Evolutionary conservation across 169 alveolate species (phyloP).

Genomic region (Babesia bigemina): DNA sequence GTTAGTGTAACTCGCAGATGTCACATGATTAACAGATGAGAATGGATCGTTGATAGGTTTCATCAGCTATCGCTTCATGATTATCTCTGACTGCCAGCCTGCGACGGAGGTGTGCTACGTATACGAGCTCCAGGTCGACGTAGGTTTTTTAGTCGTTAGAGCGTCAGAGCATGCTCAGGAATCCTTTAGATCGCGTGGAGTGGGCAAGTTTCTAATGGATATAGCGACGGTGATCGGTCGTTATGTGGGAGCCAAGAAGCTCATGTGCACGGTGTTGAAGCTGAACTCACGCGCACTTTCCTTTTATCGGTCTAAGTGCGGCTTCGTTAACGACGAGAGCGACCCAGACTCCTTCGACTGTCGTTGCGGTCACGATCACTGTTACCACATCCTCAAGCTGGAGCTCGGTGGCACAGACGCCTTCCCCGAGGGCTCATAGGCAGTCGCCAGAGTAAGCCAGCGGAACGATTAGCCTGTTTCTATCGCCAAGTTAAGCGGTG

Average conservation of each 20-base stretch:
- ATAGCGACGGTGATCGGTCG: slow-evolving; percentile 46
- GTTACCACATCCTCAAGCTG: slow-evolving; percentile 49
- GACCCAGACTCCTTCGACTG: slow-evolving; percentile 64
- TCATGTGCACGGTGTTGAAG: slow-evolving; percentile 76
- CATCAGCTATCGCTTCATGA: slow-evolving; percentile 59
- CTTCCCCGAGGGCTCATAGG: not conserved
- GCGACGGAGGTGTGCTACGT: slow-evolving; percentile 64
- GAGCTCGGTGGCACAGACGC: slow-evolving; percentile 4
- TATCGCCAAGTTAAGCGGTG: no score
- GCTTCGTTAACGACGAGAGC: slow-evolving; percentile 71
- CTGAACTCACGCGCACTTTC: slow-evolving; percentile 65
- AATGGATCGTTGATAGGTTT: slow-evolving; percentile 35
- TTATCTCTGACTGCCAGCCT: slow-evolving; percentile 57
- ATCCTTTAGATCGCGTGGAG: slow-evolving; percentile 38
- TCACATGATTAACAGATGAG: slow-evolving; percentile 16
- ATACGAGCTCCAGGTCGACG: slow-evolving; percentile 64
- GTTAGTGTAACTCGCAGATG: not conserved
- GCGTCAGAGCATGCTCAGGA: slow-evolving; percentile 2
- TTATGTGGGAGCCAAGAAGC: slow-evolving; percentile 39
- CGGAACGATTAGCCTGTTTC: not conserved
- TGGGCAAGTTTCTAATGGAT: slow-evolving; percentile 63
- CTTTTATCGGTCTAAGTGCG: slow-evolving; percentile 71
- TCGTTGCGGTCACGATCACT: slow-evolving; percentile 17
- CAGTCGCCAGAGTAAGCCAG: not conserved
- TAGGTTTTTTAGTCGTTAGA: not conserved